Evolutionary conservation across 768 basidiomycete genomes (phyloP).

Genomic region (Strobilomyces confusus): DNA sequence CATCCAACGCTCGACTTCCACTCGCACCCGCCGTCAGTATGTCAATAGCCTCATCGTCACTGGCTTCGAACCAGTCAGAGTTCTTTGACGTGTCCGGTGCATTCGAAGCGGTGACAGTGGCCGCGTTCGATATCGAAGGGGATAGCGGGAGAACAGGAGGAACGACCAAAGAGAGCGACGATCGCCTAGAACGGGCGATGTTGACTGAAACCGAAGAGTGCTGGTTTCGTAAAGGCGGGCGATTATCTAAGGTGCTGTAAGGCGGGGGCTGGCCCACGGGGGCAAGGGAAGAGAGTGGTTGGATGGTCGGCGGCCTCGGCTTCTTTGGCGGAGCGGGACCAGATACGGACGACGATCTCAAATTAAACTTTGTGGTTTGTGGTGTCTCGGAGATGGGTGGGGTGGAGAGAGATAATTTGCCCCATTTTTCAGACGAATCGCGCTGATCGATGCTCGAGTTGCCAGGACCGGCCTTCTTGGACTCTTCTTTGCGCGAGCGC

Average conservation of each 20-base stretch:
- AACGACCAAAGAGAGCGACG: conserved; percentile 59
- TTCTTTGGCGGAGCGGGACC: conserved; percentile 17
- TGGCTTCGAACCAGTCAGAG: conserved; percentile 71
- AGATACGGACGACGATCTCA: conserved; percentile 22
- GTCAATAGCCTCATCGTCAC: conserved; percentile 86
- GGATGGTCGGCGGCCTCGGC: conserved; percentile 25
- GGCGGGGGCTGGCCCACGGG: conserved; percentile 65
- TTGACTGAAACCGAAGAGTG: conserved; percentile 42
- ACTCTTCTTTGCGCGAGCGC: conserved; percentile 60
- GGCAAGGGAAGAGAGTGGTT: conserved; percentile 14
- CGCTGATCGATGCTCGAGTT: conserved; percentile 35
- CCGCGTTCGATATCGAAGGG: conserved; percentile 36
- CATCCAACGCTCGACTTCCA: conserved; percentile 77
- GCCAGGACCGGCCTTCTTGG: conserved; percentile 47
- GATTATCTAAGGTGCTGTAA: conserved; percentile 40
- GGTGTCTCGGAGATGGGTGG: conserved; percentile 37
- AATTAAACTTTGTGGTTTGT: conserved; percentile 17
- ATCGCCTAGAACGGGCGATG: conserved; percentile 43
- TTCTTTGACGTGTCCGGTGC: conserved; percentile 45
- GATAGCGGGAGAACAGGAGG: conserved; percentile 30
- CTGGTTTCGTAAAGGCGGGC: conserved; percentile 36
- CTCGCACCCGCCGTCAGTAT: conserved; percentile 77
- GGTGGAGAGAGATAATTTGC: conserved; percentile 49
- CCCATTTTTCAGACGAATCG: conserved; percentile 43
- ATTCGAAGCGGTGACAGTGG: conserved; percentile 28